phyloP scores from a whole-genome alignment of 345 rosid genomes.

The Fremontodendron californicum region DNA sequence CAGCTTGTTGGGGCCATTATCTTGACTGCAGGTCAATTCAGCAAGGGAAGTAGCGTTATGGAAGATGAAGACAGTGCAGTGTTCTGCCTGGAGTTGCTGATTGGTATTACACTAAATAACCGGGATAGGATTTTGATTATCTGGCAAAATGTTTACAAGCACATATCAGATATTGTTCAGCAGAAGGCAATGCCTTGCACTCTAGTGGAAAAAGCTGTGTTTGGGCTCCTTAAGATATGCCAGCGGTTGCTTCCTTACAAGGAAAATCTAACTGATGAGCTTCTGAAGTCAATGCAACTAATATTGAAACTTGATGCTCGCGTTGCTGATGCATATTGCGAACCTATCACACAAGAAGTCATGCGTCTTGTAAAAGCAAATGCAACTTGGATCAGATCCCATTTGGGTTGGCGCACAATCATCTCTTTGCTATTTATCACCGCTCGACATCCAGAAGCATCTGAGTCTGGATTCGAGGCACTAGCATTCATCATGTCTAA shows the following conservation, averaged over 20 bases:
- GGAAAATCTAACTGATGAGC: constrained; percentile 72
- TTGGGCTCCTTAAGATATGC: constrained; percentile 69
- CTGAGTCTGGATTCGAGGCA: constrained; percentile 66
- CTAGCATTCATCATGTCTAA: constrained; percentile 62
- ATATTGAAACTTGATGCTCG: constrained; percentile 74
- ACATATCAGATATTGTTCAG: constrained; percentile 61
- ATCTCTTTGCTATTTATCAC: constrained; percentile 65
- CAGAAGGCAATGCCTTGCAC: constrained; percentile 53
- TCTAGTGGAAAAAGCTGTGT: constrained; percentile 66
- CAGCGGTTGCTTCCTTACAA: constrained; percentile 73
- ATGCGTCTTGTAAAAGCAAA: constrained; percentile 67
- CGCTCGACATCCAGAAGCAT: constrained; percentile 82
- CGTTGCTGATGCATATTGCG: constrained; percentile 80
- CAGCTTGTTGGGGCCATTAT: constrained; percentile 57
- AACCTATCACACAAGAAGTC: constrained; percentile 69
- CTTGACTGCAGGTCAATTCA: constrained; percentile 37
- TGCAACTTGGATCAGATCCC: constrained; percentile 63
- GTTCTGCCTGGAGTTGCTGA: constrained; percentile 67
- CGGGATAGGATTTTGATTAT: constrained; percentile 67
- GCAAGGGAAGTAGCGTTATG: constrained; percentile 22
- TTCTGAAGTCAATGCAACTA: constrained; percentile 62
- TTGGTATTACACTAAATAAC: constrained; percentile 63
- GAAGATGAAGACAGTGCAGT: constrained; percentile 58
- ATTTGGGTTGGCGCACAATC: constrained; percentile 68
- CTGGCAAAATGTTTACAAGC: constrained; percentile 63